A percentile compares a stretch with the other conserved stretches of the same genome.
These are phyloP conservation scores for Pythium phragmiticola DNA, from an alignment of 352 stramenopile species.

Conservation along the genomic window DNA sequence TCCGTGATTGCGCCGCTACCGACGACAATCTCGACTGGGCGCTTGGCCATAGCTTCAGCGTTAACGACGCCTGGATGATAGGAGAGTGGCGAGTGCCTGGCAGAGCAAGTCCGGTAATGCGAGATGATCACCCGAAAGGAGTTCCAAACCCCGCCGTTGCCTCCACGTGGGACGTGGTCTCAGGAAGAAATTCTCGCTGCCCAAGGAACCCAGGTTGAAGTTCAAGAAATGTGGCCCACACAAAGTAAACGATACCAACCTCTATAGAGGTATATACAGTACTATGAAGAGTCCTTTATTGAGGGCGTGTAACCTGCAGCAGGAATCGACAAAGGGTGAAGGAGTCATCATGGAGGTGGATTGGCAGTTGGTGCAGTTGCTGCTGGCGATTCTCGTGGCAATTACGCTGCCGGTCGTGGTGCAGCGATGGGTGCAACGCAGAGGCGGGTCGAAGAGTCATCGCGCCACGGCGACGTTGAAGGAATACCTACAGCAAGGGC, in stretches of 20 bases:
- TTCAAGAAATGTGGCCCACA: conserved; percentile 15
- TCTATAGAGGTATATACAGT: not conserved
- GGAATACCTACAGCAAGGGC: conserved; percentile 66
- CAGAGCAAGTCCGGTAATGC: not conserved
- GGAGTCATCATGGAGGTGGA: conserved; percentile 14
- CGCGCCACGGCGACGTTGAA: conserved; percentile 30
- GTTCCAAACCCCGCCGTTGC: not conserved
- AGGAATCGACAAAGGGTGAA: not conserved
- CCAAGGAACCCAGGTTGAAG: conserved; percentile 12
- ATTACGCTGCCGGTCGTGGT: conserved; percentile 52
- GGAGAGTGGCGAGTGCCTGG: not conserved
- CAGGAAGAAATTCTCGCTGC: not conserved
- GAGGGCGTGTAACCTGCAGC: not conserved
- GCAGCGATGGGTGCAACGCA: conserved; percentile 43
- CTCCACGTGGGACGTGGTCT: conserved; percentile 10
- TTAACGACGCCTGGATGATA: not conserved
- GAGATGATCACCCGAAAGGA: not conserved
- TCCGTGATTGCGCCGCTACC: conserved; percentile 51
- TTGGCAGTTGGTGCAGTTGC: conserved; percentile 40
- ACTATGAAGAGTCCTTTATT: not conserved
- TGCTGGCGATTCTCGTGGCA: conserved; percentile 31
- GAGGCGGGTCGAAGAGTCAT: conserved; percentile 22
- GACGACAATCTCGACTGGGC: conserved; percentile 41
- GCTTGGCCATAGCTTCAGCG: not conserved
- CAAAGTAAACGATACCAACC: not conserved